phyloP scores from a whole-genome alignment of 2,329 filamentous ascomycete genomes.

The Drechmeria coniospora region DNA sequence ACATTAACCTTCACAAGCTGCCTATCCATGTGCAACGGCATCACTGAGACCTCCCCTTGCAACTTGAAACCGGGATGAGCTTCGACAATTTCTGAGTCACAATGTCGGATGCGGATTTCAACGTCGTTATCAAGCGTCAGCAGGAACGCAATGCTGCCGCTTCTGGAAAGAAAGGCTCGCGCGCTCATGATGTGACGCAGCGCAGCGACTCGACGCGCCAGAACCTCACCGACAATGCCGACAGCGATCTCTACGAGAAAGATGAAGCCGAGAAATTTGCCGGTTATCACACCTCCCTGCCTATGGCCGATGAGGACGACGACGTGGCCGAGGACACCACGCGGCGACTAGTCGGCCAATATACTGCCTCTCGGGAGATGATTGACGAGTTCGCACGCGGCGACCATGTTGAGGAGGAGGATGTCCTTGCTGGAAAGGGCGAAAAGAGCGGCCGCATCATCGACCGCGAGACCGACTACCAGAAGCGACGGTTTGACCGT shows the following conservation, averaged over 20 bases:
- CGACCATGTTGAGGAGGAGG: slow-evolving; percentile 76
- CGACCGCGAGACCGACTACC: slow-evolving; percentile 92
- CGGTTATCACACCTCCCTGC: slow-evolving; percentile 83
- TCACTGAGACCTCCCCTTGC: slow-evolving; percentile 17
- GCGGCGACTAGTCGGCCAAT: slow-evolving; percentile 77
- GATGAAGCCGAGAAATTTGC: slow-evolving; percentile 67
- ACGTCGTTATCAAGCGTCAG: slow-evolving; percentile 74
- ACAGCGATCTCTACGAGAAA: slow-evolving; percentile 74
- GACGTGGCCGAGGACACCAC: slow-evolving; percentile 64
- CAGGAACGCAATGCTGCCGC: slow-evolving; percentile 78
- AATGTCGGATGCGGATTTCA: slow-evolving; percentile 72
- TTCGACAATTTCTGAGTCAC: slow-evolving; percentile 21
- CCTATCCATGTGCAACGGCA: slow-evolving; percentile 21
- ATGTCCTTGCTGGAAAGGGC: slow-evolving; percentile 64
- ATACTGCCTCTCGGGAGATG: slow-evolving; percentile 81
- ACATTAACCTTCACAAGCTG: slow-evolving; percentile 8
- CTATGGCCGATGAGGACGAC: slow-evolving; percentile 61
- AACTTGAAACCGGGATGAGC: slow-evolving; percentile 28
- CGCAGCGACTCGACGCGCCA: slow-evolving; percentile 81
- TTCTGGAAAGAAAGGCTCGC: slow-evolving; percentile 66
- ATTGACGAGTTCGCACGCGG: slow-evolving; percentile 89
- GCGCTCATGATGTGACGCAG: slow-evolving; percentile 63
- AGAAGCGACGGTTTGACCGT: slow-evolving; percentile 86
- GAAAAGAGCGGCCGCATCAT: slow-evolving; percentile 85
- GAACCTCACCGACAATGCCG: slow-evolving; percentile 78